Evolutionary conservation across 306 rosid genomes (phyloP).

Genomic region (Rosa persica): DNA sequence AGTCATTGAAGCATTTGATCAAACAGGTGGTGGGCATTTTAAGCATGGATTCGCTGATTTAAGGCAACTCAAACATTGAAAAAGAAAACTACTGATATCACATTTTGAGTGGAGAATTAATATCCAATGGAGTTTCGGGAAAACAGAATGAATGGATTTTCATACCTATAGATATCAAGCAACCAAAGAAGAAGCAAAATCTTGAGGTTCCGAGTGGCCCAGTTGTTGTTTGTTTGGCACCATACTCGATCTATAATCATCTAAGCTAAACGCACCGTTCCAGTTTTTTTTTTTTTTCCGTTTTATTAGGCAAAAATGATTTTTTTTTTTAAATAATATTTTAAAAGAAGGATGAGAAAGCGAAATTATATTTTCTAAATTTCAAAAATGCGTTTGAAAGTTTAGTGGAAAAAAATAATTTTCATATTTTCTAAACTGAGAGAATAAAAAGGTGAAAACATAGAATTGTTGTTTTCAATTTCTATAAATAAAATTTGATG

Average conservation of each 20-base stretch:
- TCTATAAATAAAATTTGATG: too few species aligned
- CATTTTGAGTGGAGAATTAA: not conserved
- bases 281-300: not conserved
- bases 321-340: too few species aligned
- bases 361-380: too few species aligned
- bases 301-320: too few species aligned
- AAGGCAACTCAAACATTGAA: not conserved
- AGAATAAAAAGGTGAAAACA: too few species aligned
- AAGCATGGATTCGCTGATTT: not conserved
- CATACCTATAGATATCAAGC: not conserved
- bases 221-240: not conserved
- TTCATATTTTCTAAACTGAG: too few species aligned
- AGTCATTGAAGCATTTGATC: constrained; percentile 19
- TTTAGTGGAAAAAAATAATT: too few species aligned
- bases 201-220: not conserved
- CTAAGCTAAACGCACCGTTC: constrained; percentile 11
- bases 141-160: not conserved
- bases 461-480: too few species aligned
- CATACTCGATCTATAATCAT: not conserved
- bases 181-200: not conserved
- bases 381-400: too few species aligned
- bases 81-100: not conserved
- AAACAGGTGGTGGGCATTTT: constrained; percentile 5
- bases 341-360: too few species aligned
- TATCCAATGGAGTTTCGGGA: not conserved